A percentile compares a stretch with the other conserved stretches of the same genome.
phyloP scores from a whole-genome alignment of 208 protist species.

The Wallacemonas sp. region DNA sequence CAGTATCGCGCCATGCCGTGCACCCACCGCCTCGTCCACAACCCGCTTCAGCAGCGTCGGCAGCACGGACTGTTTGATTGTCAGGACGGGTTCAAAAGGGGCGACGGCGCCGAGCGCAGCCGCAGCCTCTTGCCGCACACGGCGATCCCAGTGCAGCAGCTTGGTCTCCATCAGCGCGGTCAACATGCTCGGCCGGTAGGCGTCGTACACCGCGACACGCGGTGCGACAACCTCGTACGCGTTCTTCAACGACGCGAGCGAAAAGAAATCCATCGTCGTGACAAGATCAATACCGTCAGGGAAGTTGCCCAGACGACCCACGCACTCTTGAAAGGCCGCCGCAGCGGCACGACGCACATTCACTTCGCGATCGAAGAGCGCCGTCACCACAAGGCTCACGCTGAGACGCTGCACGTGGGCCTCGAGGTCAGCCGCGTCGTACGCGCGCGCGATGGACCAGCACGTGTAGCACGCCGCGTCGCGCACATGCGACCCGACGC shows the following conservation, averaged over 20 bases:
- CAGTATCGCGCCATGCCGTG: constrained; percentile 92
- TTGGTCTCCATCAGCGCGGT: constrained; percentile 86
- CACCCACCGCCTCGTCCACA: constrained; percentile 56
- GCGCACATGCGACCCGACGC: constrained; percentile 96
- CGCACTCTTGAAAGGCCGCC: constrained; percentile 94
- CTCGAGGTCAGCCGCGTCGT: constrained; percentile 89
- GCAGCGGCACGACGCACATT: constrained; percentile 92
- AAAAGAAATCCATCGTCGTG: constrained; percentile 96
- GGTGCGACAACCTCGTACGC: constrained; percentile 90
- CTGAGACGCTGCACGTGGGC: constrained; percentile 80
- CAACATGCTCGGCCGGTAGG: constrained; percentile 89
- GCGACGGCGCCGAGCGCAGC: constrained; percentile 71
- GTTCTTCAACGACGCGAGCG: constrained; percentile 89
- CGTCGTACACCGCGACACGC: constrained; percentile 55
- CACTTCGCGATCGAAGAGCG: constrained; percentile 92
- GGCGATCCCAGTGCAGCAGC: constrained; percentile 90
- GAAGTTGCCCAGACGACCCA: constrained; percentile 93
- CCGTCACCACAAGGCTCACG: constrained; percentile 71
- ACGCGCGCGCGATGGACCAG: constrained; percentile 98
- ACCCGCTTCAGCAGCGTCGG: constrained; percentile 65
- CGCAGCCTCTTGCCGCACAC: constrained; percentile 86
- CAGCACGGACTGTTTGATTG: constrained; percentile 23
- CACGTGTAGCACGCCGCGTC: constrained; percentile 98
- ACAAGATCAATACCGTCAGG: constrained; percentile 97
- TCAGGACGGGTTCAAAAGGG: constrained; percentile 23